Conservation (phyloP, 2,329 filamentous ascomycete genomes). For the Pseudogymnoascus sp. region DNA sequence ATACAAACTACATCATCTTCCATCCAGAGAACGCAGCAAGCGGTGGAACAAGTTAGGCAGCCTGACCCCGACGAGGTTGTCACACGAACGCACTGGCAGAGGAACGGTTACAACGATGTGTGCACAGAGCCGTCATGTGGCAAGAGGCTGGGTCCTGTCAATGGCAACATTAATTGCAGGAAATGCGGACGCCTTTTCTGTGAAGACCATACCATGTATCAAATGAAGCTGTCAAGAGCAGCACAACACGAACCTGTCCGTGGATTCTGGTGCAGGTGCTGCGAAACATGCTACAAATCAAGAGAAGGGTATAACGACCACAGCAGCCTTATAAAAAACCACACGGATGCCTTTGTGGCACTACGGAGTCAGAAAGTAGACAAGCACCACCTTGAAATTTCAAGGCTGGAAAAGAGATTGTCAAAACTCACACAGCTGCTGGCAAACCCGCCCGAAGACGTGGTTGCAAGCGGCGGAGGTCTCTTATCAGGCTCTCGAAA, state of each 20-base stretch:
- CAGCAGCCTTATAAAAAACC: constrained; percentile 62
- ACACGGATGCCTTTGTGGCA: constrained; percentile 62
- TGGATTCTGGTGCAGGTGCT: constrained; percentile 89
- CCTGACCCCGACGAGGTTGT: constrained; percentile 84
- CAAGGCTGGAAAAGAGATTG: constrained; percentile 81
- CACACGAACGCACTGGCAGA: constrained; percentile 83
- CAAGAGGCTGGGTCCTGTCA: constrained; percentile 68
- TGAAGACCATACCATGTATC: constrained; percentile 98
- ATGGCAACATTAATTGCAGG: constrained; percentile 84
- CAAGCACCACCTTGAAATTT: constrained; percentile 78
- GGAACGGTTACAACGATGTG: constrained; percentile 61
- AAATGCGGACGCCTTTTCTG: constrained; percentile 92
- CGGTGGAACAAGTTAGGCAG: constrained; percentile 15
- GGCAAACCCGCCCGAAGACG: constrained; percentile 64
- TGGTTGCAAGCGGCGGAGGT: constrained; percentile 40
- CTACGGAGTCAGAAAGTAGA: constrained; percentile 75
- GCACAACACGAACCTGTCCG: constrained; percentile 84
- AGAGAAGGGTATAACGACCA: constrained; percentile 93
- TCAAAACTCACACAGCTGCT: constrained; percentile 84
- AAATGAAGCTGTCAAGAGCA: constrained; percentile 91
- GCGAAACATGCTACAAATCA: constrained; percentile 98
- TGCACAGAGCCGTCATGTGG: constrained; percentile 87
- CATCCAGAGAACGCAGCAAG: constrained; percentile 23
- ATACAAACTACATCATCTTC: constrained; percentile 28
- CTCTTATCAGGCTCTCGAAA: constrained; percentile 63